Conservation (phyloP, 768 basidiomycete genomes). For the Boletus edulis region DNA sequence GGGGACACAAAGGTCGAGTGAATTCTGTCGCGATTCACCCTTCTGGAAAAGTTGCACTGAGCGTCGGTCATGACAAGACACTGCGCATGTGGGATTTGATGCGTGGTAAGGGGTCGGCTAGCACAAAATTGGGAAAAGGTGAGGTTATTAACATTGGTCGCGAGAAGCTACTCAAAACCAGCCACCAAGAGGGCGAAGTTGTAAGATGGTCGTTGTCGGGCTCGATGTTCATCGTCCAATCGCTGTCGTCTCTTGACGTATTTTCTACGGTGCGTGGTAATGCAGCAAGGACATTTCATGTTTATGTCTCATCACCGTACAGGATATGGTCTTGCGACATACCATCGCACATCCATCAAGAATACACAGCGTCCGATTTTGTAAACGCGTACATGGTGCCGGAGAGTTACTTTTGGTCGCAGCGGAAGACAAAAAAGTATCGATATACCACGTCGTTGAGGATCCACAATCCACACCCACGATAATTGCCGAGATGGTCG, state of each 20-base stretch:
- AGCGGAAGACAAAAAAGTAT: constrained; percentile 87
- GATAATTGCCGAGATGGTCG: constrained; percentile 69
- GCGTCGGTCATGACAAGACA: constrained; percentile 86
- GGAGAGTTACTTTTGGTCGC: constrained; percentile 77
- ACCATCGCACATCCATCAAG: constrained; percentile 76
- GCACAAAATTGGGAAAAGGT: constrained; percentile 90
- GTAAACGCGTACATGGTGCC: constrained; percentile 49
- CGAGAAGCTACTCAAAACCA: neutral
- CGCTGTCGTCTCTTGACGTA: constrained; percentile 71
- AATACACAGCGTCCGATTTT: constrained; percentile 82
- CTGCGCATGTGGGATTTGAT: constrained; percentile 99
- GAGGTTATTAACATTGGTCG: constrained; percentile 8
- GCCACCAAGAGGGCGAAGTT: constrained; percentile 76
- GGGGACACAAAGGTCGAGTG: constrained; percentile 92
- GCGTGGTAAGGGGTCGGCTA: constrained; percentile 87
- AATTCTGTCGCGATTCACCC: constrained; percentile 92
- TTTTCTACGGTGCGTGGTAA: constrained; percentile 64
- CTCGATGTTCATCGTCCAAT: constrained; percentile 75
- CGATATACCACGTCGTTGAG: constrained; percentile 64
- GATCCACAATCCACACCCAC: constrained; percentile 46
- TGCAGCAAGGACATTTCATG: neutral
- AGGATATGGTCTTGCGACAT: constrained; percentile 80
- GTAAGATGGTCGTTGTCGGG: constrained; percentile 86
- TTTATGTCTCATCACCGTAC: neutral
- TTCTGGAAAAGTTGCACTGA: constrained; percentile 86